A percentile compares a stretch with the other conserved stretches of the same genome.
Evolutionary conservation across 441 rosid genomes (phyloP).

Genomic region (Bocquillonia castaneifolia): DNA sequence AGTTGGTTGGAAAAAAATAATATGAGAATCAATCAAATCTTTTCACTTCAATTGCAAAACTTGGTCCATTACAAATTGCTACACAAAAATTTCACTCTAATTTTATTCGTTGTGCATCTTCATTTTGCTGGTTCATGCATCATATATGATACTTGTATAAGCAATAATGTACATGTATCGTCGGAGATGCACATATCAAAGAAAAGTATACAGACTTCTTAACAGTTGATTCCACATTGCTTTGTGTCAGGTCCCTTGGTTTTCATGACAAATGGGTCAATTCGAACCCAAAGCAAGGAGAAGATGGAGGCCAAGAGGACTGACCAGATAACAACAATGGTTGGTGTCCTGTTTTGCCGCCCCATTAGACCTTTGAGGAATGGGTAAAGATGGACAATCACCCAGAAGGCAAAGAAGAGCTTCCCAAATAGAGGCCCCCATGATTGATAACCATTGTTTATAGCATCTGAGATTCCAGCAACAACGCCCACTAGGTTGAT

Average conservation of each 20-base stretch:
- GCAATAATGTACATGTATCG: constrained; percentile 27
- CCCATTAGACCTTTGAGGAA: constrained; percentile 99
- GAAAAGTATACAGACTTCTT: constrained; percentile 25
- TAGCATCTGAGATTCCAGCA: constrained; percentile 87
- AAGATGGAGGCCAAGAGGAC: constrained; percentile 84
- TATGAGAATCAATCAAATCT: constrained; percentile 12
- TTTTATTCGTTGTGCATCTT: constrained; percentile 31
- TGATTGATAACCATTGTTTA: constrained; percentile 81
- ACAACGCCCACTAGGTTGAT: constrained; percentile 89
- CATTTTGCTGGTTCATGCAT: constrained; percentile 27
- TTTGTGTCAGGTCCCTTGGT: constrained; percentile 83
- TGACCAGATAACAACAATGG: constrained; percentile 93
- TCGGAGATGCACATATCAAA: constrained; percentile 27
- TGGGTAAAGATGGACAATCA: constrained; percentile 90
- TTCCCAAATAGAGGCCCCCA: constrained; percentile 94
- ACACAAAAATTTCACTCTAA: constrained; percentile 31
- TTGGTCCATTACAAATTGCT: constrained; percentile 26
- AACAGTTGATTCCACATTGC: constrained; percentile 84
- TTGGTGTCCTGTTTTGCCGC: constrained; percentile 86
- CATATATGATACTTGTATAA: constrained; percentile 22
- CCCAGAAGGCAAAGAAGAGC: constrained; percentile 94
- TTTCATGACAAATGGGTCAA: constrained; percentile 86
- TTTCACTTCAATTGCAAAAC: constrained; percentile 35
- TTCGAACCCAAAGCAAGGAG: constrained; percentile 91
- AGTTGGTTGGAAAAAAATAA: background rate